phyloP scores from a whole-genome alignment of 176 grass and related monocot genomes.

The Musa troglodytarum region DNA sequence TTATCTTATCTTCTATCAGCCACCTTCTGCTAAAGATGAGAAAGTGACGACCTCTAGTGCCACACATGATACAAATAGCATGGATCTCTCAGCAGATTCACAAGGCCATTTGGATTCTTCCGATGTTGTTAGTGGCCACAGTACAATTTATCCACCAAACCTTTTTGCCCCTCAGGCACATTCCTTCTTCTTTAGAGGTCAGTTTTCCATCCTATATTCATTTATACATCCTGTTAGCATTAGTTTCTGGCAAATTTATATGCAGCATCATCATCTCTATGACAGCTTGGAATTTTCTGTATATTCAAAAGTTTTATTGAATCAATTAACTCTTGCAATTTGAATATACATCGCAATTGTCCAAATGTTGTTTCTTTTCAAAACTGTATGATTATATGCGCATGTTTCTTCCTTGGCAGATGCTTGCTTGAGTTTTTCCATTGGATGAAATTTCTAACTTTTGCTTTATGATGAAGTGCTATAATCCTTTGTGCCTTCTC shows the following conservation, averaged over 20 bases:
- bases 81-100: slow-evolving; percentile 32
- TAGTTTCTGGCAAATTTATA: slow-evolving; percentile 3
- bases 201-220: slow-evolving; percentile 23
- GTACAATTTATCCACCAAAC: slow-evolving; percentile 29
- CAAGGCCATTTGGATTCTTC: slow-evolving; percentile 32
- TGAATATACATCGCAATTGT: not conserved
- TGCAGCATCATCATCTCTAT: too few species aligned
- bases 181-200: slow-evolving; percentile 60
- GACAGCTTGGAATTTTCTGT: not conserved
- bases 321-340: not conserved
- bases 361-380: not conserved
- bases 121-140: slow-evolving; percentile 24
- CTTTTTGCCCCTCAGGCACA: slow-evolving; percentile 53
- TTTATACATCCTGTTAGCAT: not conserved
- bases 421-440: too few species aligned
- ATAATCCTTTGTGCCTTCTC: too few species aligned
- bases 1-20: slow-evolving; percentile 18
- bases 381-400: not conserved
- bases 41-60: slow-evolving; percentile 24
- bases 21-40: slow-evolving; percentile 40
- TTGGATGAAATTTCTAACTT: too few species aligned
- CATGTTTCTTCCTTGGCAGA: not conserved
- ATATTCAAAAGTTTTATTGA: not conserved
- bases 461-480: too few species aligned
- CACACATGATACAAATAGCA: slow-evolving; percentile 30